phyloP scores from a whole-genome alignment of 495 filamentous ascomycete genomes.

The Penicillium diatomitis region DNA sequence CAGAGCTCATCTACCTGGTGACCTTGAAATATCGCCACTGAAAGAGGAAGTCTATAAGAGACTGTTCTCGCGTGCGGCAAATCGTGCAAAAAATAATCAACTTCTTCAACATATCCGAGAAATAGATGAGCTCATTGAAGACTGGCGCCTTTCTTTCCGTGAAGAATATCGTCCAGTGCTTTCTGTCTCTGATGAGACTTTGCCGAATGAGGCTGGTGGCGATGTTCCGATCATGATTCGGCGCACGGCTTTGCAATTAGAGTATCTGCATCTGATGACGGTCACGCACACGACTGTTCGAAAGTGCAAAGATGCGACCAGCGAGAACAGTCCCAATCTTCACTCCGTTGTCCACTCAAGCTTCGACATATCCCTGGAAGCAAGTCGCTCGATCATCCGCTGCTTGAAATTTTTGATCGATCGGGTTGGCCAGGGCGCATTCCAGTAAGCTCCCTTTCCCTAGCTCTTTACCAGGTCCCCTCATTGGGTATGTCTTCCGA shows the following conservation, averaged over 20 bases:
- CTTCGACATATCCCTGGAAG: slow-evolving; percentile 11
- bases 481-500: neutral
- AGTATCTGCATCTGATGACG: slow-evolving; percentile 10
- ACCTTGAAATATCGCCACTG: slow-evolving; percentile 3
- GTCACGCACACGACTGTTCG: slow-evolving; percentile 12
- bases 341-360: slow-evolving; percentile 16
- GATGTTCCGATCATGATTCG: neutral
- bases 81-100: slow-evolving; percentile 5
- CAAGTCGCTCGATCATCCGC: slow-evolving; percentile 10
- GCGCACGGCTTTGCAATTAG: slow-evolving; percentile 8
- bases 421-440: slow-evolving; percentile 3
- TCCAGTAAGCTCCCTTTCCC: slow-evolving; percentile 2
- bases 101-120: slow-evolving; percentile 9
- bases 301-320: slow-evolving; percentile 5
- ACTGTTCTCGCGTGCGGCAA: slow-evolving; percentile 7
- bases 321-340: slow-evolving; percentile 4
- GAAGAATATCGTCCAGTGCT: slow-evolving; percentile 6
- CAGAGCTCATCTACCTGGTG: slow-evolving; percentile 3
- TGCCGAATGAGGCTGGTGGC: neutral
- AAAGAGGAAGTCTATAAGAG: slow-evolving; percentile 9
- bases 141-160: slow-evolving; percentile 11
- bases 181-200: slow-evolving; percentile 5
- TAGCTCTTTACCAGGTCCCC: neutral
- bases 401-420: slow-evolving; percentile 5
- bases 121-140: slow-evolving; percentile 12